Evolutionary conservation across 2,329 filamentous ascomycete genomes (phyloP), one percentile per base, ranked within the genome.

Genomic region (Fusarium foetens): DNA sequence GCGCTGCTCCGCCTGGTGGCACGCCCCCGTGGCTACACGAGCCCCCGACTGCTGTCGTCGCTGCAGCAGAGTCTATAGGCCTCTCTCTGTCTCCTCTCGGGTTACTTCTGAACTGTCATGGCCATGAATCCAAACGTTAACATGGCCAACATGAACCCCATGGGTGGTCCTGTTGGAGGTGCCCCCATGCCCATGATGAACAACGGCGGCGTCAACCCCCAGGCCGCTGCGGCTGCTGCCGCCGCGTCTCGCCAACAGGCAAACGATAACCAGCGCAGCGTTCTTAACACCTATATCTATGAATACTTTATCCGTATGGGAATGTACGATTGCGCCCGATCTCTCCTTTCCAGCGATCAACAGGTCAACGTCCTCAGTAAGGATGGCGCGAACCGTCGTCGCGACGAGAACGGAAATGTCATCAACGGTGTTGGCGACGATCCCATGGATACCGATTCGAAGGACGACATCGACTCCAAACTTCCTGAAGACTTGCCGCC

Each of bases 211-310:
- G 66, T 79, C 60, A 82, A 82, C 70, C 79, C 80, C 33, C 80
- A 82, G 68, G 77, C 75, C 29, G 77, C 69, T 31, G 77, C 76
- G 48, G 79, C 77, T 46, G 76, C 79, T 49, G 79, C 78, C 52
- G 78, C 78, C 58, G 77, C 78, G 55, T 76, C 68, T 72, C 76
- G 75, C 64, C 83, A 84, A 64, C 81, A 81, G 72, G 81, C 81
- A 68, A 84, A 82, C 72, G 84, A 86, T 53, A 81, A 79, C 68
- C 85, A 84, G 74, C 89, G 88, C 72, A 84, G 86, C 53, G 83
- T 90, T 66, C 87, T 96, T 57, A 95, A 95, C 83, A 95, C 93
- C 25, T 95, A 95, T 81, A 96, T 96, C 74, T 96, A 95, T 86
- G 93, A 96, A 79, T 95, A 96, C 81, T 95, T 98, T 73, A 86